phyloP scores from a whole-genome alignment of 1,284 basidiomycete genomes.

The Boletus hoseneyae region DNA sequence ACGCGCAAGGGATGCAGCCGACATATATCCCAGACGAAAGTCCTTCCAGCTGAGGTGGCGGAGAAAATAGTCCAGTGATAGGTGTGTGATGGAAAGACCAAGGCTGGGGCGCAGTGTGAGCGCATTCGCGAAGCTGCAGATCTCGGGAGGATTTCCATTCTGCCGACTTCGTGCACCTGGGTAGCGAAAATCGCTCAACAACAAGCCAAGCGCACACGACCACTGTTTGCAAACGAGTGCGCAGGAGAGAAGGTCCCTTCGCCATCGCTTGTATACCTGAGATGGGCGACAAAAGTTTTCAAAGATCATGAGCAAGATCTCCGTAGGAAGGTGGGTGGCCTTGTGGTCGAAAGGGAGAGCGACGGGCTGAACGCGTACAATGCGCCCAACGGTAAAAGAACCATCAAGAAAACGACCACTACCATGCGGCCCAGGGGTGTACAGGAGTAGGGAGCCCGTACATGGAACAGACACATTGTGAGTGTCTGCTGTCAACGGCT shows the following conservation, averaged over 20 bases:
- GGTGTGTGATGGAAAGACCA: not conserved
- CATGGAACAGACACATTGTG: constrained; percentile 1
- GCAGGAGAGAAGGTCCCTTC: not conserved
- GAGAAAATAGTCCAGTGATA: not conserved
- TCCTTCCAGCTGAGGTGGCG: not conserved
- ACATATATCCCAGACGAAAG: not conserved
- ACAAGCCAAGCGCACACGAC: not conserved
- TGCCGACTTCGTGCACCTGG: not conserved
- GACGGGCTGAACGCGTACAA: not conserved
- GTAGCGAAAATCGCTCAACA: not conserved
- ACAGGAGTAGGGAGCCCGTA: not conserved
- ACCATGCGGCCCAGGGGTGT: not conserved
- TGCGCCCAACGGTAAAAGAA: not conserved
- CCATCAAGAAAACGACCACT: not conserved
- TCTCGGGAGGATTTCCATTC: not conserved
- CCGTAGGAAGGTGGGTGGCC: not conserved
- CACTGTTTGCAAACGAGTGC: constrained; percentile 5
- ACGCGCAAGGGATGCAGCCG: not conserved
- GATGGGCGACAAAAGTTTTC: not conserved
- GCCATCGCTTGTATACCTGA: not conserved
- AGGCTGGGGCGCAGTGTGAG: not conserved
- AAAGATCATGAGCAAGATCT: constrained; percentile 1
- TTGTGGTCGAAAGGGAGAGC: not conserved
- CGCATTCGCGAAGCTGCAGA: not conserved
- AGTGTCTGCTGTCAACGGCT: not conserved